Base-by-base conservation (phyloP, 768 basidiomycete species). In the Chlorophyllum brunneum region DNA sequence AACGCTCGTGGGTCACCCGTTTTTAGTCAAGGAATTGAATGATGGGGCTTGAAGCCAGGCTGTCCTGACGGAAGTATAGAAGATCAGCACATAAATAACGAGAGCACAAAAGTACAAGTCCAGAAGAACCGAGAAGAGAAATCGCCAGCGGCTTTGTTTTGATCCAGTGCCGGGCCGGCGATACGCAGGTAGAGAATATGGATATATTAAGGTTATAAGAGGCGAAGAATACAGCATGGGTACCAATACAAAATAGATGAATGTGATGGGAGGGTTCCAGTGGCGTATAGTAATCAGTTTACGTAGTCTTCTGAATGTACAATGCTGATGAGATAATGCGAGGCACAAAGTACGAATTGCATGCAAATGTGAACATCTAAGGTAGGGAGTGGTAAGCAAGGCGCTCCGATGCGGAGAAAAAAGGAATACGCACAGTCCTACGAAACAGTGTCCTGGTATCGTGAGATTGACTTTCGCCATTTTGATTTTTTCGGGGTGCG, bases 401-500 rank as follows among this genome's bases (percentile, higher is more conserved):
- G 31, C 5, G 24, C n/a, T 18, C 39, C 31, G 48, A 24, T 30
- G 36, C 38, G 20, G 22, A 31, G 9, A 30, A 26, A 20, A 6
- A 38, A 31, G 20, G 41, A 27, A 10, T 29, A 29, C 27, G 5
- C 5, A 26, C 16, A 13, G 10, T 36, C 34, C 26, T 53, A 30
- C 29, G 18, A 26, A 13, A 36, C 16, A 11, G 27, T 6, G 27
- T 53, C 43, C 30, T 51, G 49, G 24, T 30, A 43, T 31, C 34
- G 51, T 44, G 34, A 38, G 11, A 40, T 3, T 18, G 59, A 52
- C 46, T 55, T 48, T 43, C 46, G 58, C 54, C 60, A 66, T 57
- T 74, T 73, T 48, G 67, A 71, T 46, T 60, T 60, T 22, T 51
- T 56, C 39, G 75, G 69, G 2, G 72, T 70, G 29, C 70, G 70